Conservation (phyloP, 495 filamentous ascomycete species). For the Talaromyces trachyspermus region DNA sequence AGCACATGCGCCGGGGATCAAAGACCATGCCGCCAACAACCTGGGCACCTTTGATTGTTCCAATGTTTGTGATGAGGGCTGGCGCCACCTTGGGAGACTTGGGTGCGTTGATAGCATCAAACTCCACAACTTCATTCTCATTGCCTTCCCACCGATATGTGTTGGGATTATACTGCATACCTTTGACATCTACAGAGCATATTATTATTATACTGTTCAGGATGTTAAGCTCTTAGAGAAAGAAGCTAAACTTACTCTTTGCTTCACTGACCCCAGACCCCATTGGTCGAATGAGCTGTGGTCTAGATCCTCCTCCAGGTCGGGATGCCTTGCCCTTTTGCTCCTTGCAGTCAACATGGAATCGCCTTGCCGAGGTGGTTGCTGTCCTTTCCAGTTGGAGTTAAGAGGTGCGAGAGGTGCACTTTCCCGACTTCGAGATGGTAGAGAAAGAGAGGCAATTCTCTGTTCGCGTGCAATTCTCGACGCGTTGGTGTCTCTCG, state of each 20-base stretch:
- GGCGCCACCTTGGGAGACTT: constrained; percentile 63
- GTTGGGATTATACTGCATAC: constrained; percentile 88
- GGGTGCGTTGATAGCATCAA: constrained; percentile 47
- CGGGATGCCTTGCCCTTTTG: constrained; percentile 48
- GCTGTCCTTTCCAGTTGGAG: constrained; percentile 74
- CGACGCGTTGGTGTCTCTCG: constrained; percentile 84
- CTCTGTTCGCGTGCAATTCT: constrained; percentile 85
- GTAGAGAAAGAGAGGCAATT: constrained; percentile 45
- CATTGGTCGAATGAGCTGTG: constrained; percentile 65
- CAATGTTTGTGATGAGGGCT: constrained; percentile 88
- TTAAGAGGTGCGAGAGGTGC: constrained; percentile 57
- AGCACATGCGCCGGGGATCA: constrained; percentile 92
- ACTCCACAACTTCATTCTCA: constrained; percentile 70
- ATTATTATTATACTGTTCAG: constrained; percentile 19
- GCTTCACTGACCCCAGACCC: constrained; percentile 51
- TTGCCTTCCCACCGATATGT: constrained; percentile 93
- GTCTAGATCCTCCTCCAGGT: constrained; percentile 51
- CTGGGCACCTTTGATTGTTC: constrained; percentile 66
- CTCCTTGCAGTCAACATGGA: constrained; percentile 34
- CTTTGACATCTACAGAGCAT: constrained; percentile 61
- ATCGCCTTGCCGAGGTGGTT: constrained; percentile 48
- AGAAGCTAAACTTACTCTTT: constrained; percentile 53
- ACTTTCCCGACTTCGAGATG: constrained; percentile 33
- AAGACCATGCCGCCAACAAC: constrained; percentile 95
- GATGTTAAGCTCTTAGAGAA: too few relatives aligned